Evolutionary conservation across 768 basidiomycete genomes (phyloP), one percentile per base, ranked within the genome.

Genomic region (Auriscalpium orientale): DNA sequence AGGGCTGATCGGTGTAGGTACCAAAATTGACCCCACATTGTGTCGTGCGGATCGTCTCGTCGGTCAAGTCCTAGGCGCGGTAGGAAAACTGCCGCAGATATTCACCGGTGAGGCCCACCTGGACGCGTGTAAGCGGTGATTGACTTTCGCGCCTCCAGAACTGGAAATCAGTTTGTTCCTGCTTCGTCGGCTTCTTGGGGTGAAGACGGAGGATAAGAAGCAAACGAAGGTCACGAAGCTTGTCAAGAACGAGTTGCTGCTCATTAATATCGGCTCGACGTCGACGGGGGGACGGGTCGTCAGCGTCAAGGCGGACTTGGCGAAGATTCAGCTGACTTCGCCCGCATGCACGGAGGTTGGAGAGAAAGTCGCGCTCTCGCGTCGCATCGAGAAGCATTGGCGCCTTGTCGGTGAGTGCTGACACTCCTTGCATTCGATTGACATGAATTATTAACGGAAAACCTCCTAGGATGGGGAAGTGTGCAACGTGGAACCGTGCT

Each of bases 181-280:
- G 35, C 87, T 99, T 36, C 90, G 97, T 58, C 85, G 97, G 57
- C 75, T 98, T 53, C 82, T 98, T n/a, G 95, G 97, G 68, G 97
- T 99, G 59, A 94, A 95, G 72, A 93, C 94, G 21, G 95, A 98
- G 71, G 97, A 98, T 76, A 97, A 95, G 77, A 99, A 98, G 71
- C 91, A 95, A 70, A 97, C 97, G 20, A 99, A 94, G 72, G 91
- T 92, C 21, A 78, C 90, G 53, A 97, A 97, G 71, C 80, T 97
- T 46, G 79, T 83, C 56, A 95, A 95, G 74, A 88, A 87, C 71
- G 95, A 97, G 72, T 79, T 95, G 2, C 73, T 98, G 3, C 81
- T 98, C 58, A 95, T 99, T 78, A 98, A 98, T 76, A 98, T 99
- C 56, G 95, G 95, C 18, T 95, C 93, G 20, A 98, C 94, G 1